Percentiles rank a stretch among this genome's conserved stretches.
These are phyloP conservation scores for Starmerella stigmatis DNA, from an alignment of 805 yeast genomes.

Conservation along the genomic window DNA sequence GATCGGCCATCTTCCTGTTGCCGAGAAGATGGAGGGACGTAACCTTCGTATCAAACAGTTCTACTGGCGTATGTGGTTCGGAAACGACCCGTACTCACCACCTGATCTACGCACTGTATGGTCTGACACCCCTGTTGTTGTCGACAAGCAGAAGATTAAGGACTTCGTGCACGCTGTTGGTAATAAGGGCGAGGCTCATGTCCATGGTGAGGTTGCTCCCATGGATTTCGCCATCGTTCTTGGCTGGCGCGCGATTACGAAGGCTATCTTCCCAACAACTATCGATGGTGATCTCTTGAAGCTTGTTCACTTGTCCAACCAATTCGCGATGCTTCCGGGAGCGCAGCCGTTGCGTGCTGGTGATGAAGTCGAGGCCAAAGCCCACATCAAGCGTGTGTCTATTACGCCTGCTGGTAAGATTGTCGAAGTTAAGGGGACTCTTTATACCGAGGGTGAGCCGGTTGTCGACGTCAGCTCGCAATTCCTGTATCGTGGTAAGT, in stretches of 20 bases:
- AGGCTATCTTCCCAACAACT: slow-evolving; percentile 91
- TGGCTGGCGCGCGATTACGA: slow-evolving; percentile 97
- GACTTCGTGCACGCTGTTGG: slow-evolving; percentile 97
- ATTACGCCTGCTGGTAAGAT: slow-evolving; percentile 90
- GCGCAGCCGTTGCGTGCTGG: slow-evolving; percentile 82
- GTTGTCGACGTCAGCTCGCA: slow-evolving; percentile 91
- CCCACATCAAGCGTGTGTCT: slow-evolving; percentile 76
- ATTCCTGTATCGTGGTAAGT: slow-evolving; percentile 92
- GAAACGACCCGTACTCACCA: slow-evolving; percentile 44
- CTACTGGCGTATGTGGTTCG: slow-evolving; percentile 98
- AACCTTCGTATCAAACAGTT: slow-evolving; percentile 87
- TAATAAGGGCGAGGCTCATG: slow-evolving; percentile 92
- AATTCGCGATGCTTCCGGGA: slow-evolving; percentile 86
- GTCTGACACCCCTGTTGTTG: slow-evolving; percentile 51
- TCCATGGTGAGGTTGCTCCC: slow-evolving; percentile 74
- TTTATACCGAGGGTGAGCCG: slow-evolving; percentile 55
- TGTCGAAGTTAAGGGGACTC: slow-evolving; percentile 88
- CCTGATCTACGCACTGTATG: slow-evolving; percentile 55
- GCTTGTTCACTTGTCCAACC: slow-evolving; percentile 89
- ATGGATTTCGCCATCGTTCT: slow-evolving; percentile 98
- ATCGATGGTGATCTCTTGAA: slow-evolving; percentile 94
- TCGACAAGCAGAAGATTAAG: slow-evolving; percentile 67
- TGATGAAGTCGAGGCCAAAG: slow-evolving; percentile 71
- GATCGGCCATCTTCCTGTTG: slow-evolving; percentile 85
- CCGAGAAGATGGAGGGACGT: slow-evolving; percentile 82